A percentile compares a stretch with the other conserved stretches of the same genome.
These are phyloP conservation scores for Nectriaceae sp. DNA, from an alignment of 2,329 filamentous ascomycete genomes.

Conservation along the genomic window DNA sequence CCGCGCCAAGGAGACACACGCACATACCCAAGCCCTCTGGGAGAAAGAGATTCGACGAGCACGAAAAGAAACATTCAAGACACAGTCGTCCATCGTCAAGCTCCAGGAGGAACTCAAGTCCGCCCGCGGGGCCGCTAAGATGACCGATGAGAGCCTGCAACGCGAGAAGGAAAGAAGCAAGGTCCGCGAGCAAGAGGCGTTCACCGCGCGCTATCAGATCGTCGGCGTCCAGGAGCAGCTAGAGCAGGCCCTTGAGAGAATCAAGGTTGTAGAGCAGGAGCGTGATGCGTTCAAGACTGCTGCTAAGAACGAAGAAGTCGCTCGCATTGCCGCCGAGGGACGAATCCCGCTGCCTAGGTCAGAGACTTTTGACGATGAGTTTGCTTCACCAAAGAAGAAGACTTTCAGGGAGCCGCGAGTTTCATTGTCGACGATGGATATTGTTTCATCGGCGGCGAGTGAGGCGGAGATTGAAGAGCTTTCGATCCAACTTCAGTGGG, in stretches of 20 bases:
- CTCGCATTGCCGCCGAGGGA: constrained; percentile 71
- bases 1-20: constrained; percentile 68
- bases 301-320: constrained; percentile 72
- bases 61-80: constrained; percentile 74
- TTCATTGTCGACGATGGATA: constrained; percentile 50
- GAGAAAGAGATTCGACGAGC: constrained; percentile 73
- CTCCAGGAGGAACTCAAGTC: constrained; percentile 74
- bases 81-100: constrained; percentile 69
- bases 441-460: constrained; percentile 56
- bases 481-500: constrained; percentile 54
- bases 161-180: constrained; percentile 64
- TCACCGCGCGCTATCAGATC: constrained; percentile 66
- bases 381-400: constrained; percentile 55
- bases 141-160: constrained; percentile 60
- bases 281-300: constrained; percentile 73
- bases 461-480: constrained; percentile 63
- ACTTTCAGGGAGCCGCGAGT: constrained; percentile 42
- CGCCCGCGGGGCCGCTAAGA: constrained; percentile 54
- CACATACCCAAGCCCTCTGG: constrained; percentile 67
- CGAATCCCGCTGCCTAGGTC: constrained; percentile 63
- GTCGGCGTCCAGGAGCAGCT: constrained; percentile 68
- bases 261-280: constrained; percentile 71
- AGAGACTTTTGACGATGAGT: constrained; percentile 60
- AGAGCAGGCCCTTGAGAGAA: constrained; percentile 60
- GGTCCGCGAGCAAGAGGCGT: constrained; percentile 68